phyloP scores from a whole-genome alignment of 345 rosid species.

The Citrus unshiu region DNA sequence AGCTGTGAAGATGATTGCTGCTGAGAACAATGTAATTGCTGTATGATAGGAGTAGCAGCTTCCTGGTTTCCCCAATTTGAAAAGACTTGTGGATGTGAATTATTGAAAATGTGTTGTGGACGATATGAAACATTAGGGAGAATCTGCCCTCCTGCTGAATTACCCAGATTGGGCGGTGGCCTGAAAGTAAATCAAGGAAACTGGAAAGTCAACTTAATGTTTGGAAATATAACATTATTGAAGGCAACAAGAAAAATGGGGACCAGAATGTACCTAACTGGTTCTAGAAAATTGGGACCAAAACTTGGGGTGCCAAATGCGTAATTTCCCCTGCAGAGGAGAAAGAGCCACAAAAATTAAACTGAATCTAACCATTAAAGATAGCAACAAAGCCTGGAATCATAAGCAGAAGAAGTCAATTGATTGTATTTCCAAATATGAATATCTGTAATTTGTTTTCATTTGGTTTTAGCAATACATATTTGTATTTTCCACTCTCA shows the following conservation, averaged over 20 bases:
- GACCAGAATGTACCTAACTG: constrained; percentile 14
- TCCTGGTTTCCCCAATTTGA: constrained; percentile 39
- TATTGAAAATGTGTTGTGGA: constrained; percentile 38
- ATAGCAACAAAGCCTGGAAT: background rate
- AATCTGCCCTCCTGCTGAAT: constrained; percentile 30
- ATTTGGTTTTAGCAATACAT: background rate
- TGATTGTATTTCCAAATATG: background rate
- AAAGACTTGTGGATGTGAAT: constrained; percentile 43
- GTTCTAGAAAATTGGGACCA: constrained; percentile 31
- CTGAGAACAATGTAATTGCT: constrained; percentile 35
- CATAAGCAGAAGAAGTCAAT: background rate
- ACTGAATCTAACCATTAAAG: background rate
- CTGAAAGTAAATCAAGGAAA: constrained; percentile 31
- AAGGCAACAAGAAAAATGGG: background rate
- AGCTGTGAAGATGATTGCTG: constrained; percentile 33
- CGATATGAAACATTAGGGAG: constrained; percentile 46
- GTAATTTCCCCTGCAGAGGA: constrained; percentile 32
- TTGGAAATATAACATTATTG: constrained; percentile 4
- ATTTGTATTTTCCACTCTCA: background rate
- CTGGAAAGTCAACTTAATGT: background rate
- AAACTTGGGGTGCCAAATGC: constrained; percentile 24
- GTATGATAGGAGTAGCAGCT: constrained; percentile 31
- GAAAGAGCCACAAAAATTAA: background rate
- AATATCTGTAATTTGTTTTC: background rate
- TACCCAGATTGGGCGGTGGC: constrained; percentile 32